These are phyloP conservation scores for Beta macrorhiza DNA, from an alignment of 179 eudicot species.

Conservation along the genomic window DNA sequence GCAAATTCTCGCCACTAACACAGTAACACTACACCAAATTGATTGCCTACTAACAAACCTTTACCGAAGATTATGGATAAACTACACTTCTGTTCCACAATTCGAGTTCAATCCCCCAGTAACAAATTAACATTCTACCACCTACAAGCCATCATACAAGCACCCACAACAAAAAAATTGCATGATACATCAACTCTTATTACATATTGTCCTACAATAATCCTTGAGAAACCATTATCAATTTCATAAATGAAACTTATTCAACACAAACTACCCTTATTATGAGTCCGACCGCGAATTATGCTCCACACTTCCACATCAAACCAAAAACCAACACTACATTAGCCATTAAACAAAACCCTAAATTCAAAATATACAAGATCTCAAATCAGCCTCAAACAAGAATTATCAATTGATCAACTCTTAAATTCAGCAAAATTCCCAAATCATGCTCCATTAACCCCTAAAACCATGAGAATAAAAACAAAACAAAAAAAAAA, in stretches of 20 bases:
- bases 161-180: neutral
- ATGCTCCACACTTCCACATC: neutral
- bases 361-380: no score
- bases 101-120: neutral
- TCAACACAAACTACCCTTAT: neutral
- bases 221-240: no score
- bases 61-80: no score
- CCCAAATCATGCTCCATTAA: neutral
- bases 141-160: neutral
- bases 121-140: neutral
- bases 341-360: neutral
- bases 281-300: neutral
- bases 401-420: neutral
- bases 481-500: neutral
- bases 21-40: neutral
- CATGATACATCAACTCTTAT: neutral
- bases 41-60: neutral
- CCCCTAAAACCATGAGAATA: neutral
- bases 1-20: neutral
- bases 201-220: no score
- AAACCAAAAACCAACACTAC: neutral
- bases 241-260: neutral
- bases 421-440: neutral
- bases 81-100: neutral
- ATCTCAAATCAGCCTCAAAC: neutral